Percentiles rank a stretch among this genome's conserved stretches.
Conservation (phyloP, 2,329 filamentous ascomycete species). For the Trichoderma hamatum region DNA sequence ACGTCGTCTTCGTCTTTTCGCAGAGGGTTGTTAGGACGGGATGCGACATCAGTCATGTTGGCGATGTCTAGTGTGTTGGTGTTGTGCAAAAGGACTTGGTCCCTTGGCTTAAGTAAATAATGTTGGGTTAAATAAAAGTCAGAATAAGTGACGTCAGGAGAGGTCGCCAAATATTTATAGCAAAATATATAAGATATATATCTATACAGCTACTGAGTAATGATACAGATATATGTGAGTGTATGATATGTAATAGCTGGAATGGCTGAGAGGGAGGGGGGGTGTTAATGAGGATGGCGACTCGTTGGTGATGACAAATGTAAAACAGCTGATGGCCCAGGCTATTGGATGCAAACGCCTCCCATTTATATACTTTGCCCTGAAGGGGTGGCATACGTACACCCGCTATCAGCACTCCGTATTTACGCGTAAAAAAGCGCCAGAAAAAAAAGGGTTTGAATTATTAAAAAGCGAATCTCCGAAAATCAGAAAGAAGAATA, state of each 20-base stretch:
- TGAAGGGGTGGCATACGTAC: constrained; percentile 16
- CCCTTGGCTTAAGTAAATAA: not conserved
- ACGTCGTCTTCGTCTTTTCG: not conserved
- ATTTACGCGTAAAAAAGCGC: constrained; percentile 9
- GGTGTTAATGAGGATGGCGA: not conserved
- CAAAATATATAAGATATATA: not conserved
- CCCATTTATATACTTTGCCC: constrained; percentile 6
- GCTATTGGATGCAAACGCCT: not conserved
- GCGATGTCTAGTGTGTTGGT: not conserved
- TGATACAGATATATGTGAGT: not conserved
- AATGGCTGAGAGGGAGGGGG: not conserved
- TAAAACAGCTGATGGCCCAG: constrained; percentile 17
- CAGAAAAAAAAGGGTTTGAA: not conserved
- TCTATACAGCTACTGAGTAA: not conserved
- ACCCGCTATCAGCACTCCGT: constrained; percentile 1
- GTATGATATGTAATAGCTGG: not conserved
- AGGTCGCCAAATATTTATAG: not conserved
- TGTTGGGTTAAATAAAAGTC: not conserved
- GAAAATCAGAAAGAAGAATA: not conserved
- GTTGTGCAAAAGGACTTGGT: not conserved
- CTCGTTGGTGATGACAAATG: constrained; percentile 23
- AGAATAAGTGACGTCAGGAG: constrained; percentile 2
- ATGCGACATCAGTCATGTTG: constrained; percentile 18
- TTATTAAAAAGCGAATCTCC: not conserved
- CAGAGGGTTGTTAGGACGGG: not conserved